phyloP scores from a whole-genome alignment of 352 stramenopile species.

The Pythium scleroteichum region DNA sequence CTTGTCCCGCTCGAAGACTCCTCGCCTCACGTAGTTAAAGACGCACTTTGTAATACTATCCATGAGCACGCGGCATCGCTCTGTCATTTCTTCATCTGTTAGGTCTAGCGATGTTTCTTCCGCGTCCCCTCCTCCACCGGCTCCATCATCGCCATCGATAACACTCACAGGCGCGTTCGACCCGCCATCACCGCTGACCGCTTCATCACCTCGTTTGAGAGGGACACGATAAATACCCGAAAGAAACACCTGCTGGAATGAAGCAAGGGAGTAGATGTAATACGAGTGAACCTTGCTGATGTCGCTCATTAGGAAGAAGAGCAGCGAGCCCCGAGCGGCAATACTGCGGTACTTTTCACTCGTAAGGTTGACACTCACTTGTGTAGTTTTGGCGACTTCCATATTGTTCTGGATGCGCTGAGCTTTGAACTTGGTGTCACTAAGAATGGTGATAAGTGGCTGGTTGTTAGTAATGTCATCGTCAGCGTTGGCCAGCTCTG shows the following conservation, averaged over 20 bases:
- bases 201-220: slow-evolving; percentile 33
- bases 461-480: slow-evolving; percentile 98
- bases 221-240: slow-evolving; percentile 93
- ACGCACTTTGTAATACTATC: slow-evolving; percentile 94
- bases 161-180: slow-evolving; percentile 9
- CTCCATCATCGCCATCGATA: slow-evolving; percentile 32
- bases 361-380: slow-evolving; percentile 92
- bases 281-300: slow-evolving; percentile 97
- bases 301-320: slow-evolving; percentile 98
- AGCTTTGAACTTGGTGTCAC: slow-evolving; percentile 94
- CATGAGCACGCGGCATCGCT: slow-evolving; percentile 85
- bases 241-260: slow-evolving; percentile 96
- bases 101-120: slow-evolving; percentile 53
- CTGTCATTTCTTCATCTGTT: slow-evolving; percentile 89
- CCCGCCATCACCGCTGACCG: slow-evolving; percentile 13
- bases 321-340: slow-evolving; percentile 89
- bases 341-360: slow-evolving; percentile 96
- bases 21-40: slow-evolving; percentile 95
- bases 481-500: slow-evolving; percentile 93
- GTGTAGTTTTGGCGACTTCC: slow-evolving; percentile 91
- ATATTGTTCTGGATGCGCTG: slow-evolving; percentile 92
- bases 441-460: slow-evolving; percentile 94
- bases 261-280: slow-evolving; percentile 96
- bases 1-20: slow-evolving; percentile 95
- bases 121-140: slow-evolving; percentile 22